Evolutionary conservation across 1,284 basidiomycete species (phyloP).

Genomic region (Cryptococcus wingfieldii): DNA sequence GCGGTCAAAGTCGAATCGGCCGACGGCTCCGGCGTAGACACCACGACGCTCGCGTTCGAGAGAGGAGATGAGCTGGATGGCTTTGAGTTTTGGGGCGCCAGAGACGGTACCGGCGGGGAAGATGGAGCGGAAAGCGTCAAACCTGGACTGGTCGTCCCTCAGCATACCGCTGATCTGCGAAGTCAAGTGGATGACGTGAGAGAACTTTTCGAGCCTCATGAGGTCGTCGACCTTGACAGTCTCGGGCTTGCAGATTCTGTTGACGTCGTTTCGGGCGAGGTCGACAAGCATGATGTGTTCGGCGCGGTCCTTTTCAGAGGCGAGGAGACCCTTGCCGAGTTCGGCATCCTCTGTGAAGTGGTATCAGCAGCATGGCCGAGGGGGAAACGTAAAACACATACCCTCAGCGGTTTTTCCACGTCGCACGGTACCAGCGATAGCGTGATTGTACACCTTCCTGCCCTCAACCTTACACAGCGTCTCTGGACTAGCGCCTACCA

Average conservation of each 20-base stretch:
- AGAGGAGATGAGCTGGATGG: constrained; percentile 85
- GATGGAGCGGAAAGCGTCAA: constrained; percentile 97
- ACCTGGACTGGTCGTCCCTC: constrained; percentile 81
- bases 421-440: constrained; percentile 92
- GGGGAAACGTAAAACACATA: constrained; percentile 44
- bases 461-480: constrained; percentile 93
- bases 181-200: constrained; percentile 96
- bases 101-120: constrained; percentile 99
- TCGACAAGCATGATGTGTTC: constrained; percentile 99
- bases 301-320: constrained; percentile 90
- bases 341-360: constrained; percentile 73
- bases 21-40: constrained; percentile 95
- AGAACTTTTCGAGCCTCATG: constrained; percentile 93
- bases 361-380: constrained; percentile 1
- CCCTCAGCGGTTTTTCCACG: constrained; percentile 80
- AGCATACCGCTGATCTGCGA: constrained; percentile 88
- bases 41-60: constrained; percentile 87
- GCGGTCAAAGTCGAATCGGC: constrained; percentile 90
- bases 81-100: constrained; percentile 97
- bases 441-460: constrained; percentile 93
- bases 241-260: constrained; percentile 89
- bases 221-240: constrained; percentile 95
- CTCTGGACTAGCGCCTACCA: constrained; percentile 96
- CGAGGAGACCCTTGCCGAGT: constrained; percentile 68
- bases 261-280: constrained; percentile 97